phyloP scores from a whole-genome alignment of 2,329 filamentous ascomycete species.

The Parafenestella ontariensis region DNA sequence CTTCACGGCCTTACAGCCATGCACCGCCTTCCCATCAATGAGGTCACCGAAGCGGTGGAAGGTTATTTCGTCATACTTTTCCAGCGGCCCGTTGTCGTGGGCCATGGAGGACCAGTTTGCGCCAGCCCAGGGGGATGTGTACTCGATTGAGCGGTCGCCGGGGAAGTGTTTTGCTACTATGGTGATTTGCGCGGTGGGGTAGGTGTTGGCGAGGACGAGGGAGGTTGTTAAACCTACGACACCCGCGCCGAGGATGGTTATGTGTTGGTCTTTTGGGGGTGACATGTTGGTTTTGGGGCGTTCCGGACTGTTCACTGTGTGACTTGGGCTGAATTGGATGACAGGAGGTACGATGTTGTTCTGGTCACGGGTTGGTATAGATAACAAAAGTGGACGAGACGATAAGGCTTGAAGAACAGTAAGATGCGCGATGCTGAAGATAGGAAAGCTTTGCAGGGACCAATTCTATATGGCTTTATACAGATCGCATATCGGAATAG shows the following conservation, averaged over 20 bases:
- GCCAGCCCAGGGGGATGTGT: conserved; percentile 87
- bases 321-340: neutral
- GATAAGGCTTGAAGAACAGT: neutral
- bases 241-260: conserved; percentile 60
- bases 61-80: conserved; percentile 42
- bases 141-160: conserved; percentile 90
- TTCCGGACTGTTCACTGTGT: neutral
- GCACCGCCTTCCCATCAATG: conserved; percentile 30
- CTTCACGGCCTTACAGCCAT: conserved; percentile 19
- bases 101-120: conserved; percentile 73
- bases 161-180: conserved; percentile 89
- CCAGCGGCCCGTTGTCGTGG: conserved; percentile 41
- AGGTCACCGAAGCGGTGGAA: conserved; percentile 38
- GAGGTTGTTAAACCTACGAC: conserved; percentile 72
- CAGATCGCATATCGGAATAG: neutral
- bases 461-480: neutral
- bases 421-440: neutral
- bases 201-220: conserved; percentile 63
- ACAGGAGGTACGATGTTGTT: neutral
- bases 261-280: conserved; percentile 14
- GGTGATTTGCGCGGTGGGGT: conserved; percentile 65
- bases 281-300: conserved; percentile 14
- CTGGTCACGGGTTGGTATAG: neutral
- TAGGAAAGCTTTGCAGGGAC: neutral
- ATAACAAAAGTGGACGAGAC: neutral